Percentiles rank a stretch among this genome's conserved stretches.
phyloP scores from a whole-genome alignment of 345 rosid species.

The Pistacia atlantica region DNA sequence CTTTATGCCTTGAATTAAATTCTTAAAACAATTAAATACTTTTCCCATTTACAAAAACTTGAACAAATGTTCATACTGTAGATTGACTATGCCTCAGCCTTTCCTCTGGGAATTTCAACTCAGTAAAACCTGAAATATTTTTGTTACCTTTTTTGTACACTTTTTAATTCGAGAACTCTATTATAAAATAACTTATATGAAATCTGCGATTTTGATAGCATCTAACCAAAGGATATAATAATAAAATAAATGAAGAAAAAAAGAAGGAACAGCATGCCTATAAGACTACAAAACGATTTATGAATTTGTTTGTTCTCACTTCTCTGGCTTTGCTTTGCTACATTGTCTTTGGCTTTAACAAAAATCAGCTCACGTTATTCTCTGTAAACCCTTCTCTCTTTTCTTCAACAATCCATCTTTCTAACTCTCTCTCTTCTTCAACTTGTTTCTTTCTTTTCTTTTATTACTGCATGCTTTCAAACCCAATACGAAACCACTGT shows the following conservation, averaged over 20 bases:
- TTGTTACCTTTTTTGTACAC: background rate
- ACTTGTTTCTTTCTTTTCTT: background rate
- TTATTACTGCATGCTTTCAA: constrained; percentile 20
- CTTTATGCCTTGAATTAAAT: background rate
- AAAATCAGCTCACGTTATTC: constrained; percentile 19
- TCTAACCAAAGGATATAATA: no score
- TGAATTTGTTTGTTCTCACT: background rate
- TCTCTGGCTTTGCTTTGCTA: constrained; percentile 4
- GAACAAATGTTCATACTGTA: background rate
- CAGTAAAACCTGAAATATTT: background rate
- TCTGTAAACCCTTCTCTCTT: background rate
- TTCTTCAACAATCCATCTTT: background rate
- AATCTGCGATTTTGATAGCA: no score
- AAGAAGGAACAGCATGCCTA: background rate
- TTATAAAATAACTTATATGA: no score
- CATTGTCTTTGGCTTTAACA: constrained; percentile 12
- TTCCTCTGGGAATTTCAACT: background rate
- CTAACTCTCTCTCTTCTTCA: background rate
- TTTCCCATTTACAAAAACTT: background rate
- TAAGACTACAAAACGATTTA: background rate
- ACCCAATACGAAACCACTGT: background rate
- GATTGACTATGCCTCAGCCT: background rate
- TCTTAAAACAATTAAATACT: background rate
- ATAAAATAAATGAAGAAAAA: background rate
- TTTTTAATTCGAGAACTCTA: no score